Percentiles rank a stretch among this genome's conserved stretches.
Evolutionary conservation across 805 yeast genomes (phyloP).

Genomic region (Candida silvicultrix): DNA sequence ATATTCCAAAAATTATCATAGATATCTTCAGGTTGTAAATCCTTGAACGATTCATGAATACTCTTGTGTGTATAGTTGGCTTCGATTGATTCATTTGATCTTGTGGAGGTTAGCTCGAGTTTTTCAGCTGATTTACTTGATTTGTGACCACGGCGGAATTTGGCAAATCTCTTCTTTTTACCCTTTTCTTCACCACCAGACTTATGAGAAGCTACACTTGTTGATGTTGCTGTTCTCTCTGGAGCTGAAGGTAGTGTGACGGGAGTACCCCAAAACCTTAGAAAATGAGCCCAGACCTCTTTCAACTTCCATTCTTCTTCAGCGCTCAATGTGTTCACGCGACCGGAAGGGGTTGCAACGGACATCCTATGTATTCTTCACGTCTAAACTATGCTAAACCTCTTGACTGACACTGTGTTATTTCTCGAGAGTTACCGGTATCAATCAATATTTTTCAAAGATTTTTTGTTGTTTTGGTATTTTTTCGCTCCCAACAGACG

Average conservation of each 20-base stretch:
- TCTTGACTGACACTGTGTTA: too few relatives aligned
- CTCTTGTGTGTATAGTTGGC: constrained; percentile 27
- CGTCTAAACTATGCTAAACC: too few relatives aligned
- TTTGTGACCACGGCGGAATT: constrained; percentile 14
- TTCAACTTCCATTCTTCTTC: constrained; percentile 62
- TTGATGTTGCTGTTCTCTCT: constrained; percentile 9
- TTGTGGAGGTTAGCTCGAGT: constrained; percentile 17
- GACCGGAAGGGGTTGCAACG: constrained; percentile 28
- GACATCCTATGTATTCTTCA: not conserved
- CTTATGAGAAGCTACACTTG: constrained; percentile 4
- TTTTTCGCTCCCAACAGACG: not conserved
- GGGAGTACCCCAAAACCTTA: constrained; percentile 51
- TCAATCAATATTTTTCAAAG: not conserved
- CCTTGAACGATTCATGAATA: constrained; percentile 44
- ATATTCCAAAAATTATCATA: constrained; percentile 51
- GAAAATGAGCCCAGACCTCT: constrained; percentile 62
- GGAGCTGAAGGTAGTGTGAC: constrained; percentile 18
- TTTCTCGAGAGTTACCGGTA: not conserved
- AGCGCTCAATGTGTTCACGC: constrained; percentile 37
- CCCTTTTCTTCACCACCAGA: constrained; percentile 5
- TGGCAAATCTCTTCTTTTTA: constrained; percentile 23
- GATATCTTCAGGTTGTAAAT: constrained; percentile 44
- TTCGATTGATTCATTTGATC: constrained; percentile 25
- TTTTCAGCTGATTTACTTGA: constrained; percentile 8
- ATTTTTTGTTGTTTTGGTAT: not conserved